Evolutionary conservation across 192 early-diverging fungal species (phyloP), one percentile per base, ranked within the genome.

Genomic region (Geranomyces variabilis): DNA sequence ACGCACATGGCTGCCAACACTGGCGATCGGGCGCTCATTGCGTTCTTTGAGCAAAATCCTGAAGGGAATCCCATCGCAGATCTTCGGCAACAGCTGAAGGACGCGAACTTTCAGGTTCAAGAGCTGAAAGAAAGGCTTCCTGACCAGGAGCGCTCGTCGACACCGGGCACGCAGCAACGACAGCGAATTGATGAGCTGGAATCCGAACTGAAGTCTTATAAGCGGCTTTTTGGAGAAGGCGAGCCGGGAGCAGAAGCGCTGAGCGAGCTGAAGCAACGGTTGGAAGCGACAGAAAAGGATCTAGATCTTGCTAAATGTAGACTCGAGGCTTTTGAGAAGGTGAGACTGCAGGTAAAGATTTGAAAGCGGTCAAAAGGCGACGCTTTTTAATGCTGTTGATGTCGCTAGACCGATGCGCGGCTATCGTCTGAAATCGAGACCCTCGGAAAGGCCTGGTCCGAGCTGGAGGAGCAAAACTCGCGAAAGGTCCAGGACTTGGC

Each of bases 381-480:
- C n/a, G 9, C 10, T n/a, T n/a, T n/a, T n/a, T n/a, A n/a, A n/a
- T n/a, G n/a, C n/a, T n/a, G n/a, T n/a, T n/a, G n/a, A n/a, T n/a
- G n/a, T n/a, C 21, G 19, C 45, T 33, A 88, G 82, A 84, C 84
- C 17, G 86, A 91, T 47, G 47, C 76, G 1, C 81, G 80, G 14
- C 61, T 93, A 0, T 45, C 88, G 46, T 71, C 76, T 13, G 87
- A 93, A 78, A 83, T 93, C 9, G 90, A 93, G 30, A 80, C 75
- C 0, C 81, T 91, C 10, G 88, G 85, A 0, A 75, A 80, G 26
- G 87, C 88, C 17, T 93, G 92, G 85, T 83, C 84, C 3, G 84
- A 90, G 70, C 83, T 97, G 28, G 93, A 96, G 71, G 92, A 94
- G 58, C 92, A 94, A 67, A 93, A 88, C 64, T 84, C 89, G 5